phyloP scores from a whole-genome alignment of 106 monocot genomes.

The Chionographis japonica region DNA sequence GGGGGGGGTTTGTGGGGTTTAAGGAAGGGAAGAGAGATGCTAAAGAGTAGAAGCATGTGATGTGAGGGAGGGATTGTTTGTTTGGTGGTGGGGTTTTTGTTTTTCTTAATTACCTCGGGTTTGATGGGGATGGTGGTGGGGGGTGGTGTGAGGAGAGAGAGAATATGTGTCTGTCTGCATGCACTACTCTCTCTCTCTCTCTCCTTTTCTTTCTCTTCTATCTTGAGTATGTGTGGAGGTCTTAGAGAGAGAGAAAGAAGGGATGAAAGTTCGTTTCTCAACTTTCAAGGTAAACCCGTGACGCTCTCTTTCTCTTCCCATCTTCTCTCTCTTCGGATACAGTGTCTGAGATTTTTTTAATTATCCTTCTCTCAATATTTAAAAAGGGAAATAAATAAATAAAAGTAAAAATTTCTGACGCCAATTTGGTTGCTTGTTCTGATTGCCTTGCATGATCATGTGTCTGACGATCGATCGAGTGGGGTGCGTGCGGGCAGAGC shows the following conservation, averaged over 20 bases:
- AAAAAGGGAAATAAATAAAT: no score
- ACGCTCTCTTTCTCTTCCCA: not conserved
- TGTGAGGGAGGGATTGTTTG: not conserved
- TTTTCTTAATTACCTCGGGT: not conserved
- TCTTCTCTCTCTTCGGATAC: not conserved
- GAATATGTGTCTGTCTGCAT: not conserved
- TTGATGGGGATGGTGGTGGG: not conserved
- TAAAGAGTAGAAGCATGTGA: not conserved
- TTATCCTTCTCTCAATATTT: no score
- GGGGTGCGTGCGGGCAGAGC: not conserved
- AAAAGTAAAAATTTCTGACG: no score
- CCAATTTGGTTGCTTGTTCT: no score
- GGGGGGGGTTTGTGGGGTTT: no score
- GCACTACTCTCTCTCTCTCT: no score
- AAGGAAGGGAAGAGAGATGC: no score
- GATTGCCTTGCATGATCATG: no score
- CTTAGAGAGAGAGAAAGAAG: no score
- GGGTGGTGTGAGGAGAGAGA: not conserved
- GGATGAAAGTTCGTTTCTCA: not conserved
- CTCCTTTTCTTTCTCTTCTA: not conserved
- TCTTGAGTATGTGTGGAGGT: no score
- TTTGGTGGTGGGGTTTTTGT: not conserved
- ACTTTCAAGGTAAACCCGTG: constrained; percentile 12
- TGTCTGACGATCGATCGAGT: no score
- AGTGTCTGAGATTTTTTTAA: no score